These are phyloP conservation scores for Vishniacozyma victoriae DNA, from an alignment of 768 basidiomycete genomes.

Conservation along the genomic window DNA sequence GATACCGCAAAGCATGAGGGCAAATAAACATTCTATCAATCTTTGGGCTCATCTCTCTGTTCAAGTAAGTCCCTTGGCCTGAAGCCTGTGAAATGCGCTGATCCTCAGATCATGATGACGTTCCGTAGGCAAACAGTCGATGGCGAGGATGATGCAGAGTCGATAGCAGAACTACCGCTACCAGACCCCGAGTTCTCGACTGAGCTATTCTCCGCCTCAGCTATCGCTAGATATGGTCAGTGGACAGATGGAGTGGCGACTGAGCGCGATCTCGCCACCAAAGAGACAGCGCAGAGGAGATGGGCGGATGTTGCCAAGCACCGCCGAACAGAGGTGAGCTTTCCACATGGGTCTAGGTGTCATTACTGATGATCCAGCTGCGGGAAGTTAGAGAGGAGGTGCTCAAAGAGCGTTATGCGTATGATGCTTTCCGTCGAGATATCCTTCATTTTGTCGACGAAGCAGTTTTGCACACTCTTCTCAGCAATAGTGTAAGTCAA, in stretches of 20 bases:
- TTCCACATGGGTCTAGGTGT: too few species aligned
- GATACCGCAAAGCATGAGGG: slow-evolving; percentile 13
- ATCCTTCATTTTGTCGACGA: slow-evolving; percentile 16
- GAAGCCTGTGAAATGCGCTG: neutral
- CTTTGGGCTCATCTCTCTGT: slow-evolving; percentile 38
- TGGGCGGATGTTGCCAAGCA: neutral
- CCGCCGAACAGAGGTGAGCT: neutral
- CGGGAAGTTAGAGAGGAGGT: neutral
- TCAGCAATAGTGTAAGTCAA: too few species aligned
- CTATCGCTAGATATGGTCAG: slow-evolving; percentile 22
- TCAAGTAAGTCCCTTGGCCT: slow-evolving; percentile 16
- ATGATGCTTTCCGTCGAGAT: slow-evolving; percentile 12
- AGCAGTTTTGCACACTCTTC: slow-evolving; percentile 8
- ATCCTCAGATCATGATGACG: too few species aligned
- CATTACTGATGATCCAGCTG: slow-evolving; percentile 1
- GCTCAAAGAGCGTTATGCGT: slow-evolving; percentile 9
- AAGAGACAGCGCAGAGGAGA: slow-evolving; percentile 17
- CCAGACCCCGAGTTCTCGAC: too few species aligned
- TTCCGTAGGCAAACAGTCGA: neutral
- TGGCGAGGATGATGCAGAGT: too few species aligned
- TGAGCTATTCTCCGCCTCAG: slow-evolving; percentile 27
- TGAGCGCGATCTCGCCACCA: slow-evolving; percentile 10
- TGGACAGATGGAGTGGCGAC: slow-evolving; percentile 16
- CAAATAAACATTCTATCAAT: slow-evolving; percentile 11
- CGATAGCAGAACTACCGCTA: too few species aligned